A percentile compares a stretch with the other conserved stretches of the same genome.
phyloP scores from a whole-genome alignment of 345 rosid species.

The Bruguiera sexangula region DNA sequence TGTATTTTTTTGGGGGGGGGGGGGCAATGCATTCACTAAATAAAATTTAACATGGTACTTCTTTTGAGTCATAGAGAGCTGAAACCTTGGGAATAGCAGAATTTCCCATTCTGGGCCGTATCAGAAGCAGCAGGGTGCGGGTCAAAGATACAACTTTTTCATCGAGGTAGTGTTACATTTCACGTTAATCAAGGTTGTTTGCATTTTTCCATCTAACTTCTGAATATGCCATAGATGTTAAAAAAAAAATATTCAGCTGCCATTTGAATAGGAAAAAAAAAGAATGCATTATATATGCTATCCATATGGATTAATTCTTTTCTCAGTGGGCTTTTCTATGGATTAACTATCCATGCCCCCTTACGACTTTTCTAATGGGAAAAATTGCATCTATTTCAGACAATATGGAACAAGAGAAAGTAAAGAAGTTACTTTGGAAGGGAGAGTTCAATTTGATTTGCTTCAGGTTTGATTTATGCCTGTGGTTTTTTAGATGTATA shows the following conservation, averaged over 20 bases:
- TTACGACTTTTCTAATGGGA: background rate
- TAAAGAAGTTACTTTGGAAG: constrained; percentile 91
- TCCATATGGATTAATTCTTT: background rate
- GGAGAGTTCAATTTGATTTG: constrained; percentile 96
- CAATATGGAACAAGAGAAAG: constrained; percentile 92
- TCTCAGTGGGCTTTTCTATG: background rate
- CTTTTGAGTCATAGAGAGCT: constrained; percentile 63
- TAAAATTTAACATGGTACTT: constrained; percentile 11
- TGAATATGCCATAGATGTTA: too few relatives aligned
- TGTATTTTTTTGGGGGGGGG: background rate
- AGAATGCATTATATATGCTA: constrained; percentile 9
- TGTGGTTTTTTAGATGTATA: constrained; percentile 6
- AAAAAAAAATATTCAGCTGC: too few relatives aligned
- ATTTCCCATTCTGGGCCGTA: constrained; percentile 85
- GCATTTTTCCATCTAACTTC: too few relatives aligned
- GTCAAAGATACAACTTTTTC: constrained; percentile 88
- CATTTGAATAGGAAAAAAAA: too few relatives aligned
- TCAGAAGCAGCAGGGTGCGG: constrained; percentile 79
- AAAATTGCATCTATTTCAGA: constrained; percentile 41
- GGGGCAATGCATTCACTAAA: background rate
- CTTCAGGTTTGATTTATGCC: constrained; percentile 60
- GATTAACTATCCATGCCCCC: background rate
- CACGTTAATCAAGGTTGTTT: background rate
- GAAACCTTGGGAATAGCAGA: constrained; percentile 77
- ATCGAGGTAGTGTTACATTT: constrained; percentile 52